Conservation (phyloP, 345 rosid genomes). For the Dipteronia sinensis region DNA sequence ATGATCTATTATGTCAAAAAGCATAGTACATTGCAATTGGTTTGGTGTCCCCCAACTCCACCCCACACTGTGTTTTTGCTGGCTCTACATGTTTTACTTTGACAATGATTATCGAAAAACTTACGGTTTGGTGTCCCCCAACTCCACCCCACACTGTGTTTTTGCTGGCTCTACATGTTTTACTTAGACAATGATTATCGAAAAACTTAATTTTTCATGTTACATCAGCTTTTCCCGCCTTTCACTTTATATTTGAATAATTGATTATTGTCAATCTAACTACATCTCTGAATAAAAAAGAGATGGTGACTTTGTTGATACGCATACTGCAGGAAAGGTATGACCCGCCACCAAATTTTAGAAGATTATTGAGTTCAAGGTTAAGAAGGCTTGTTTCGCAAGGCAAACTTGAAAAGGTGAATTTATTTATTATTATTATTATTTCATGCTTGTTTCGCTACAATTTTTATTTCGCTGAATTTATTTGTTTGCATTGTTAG, state of each 20-base stretch:
- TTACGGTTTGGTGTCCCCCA: neutral
- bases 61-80: neutral
- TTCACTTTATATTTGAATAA: neutral
- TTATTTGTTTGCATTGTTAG: too few relatives aligned
- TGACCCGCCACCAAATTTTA: slow-evolving; percentile 61
- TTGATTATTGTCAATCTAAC: neutral
- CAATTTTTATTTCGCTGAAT: neutral
- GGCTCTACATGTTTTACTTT: neutral
- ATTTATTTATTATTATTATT: neutral
- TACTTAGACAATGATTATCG: neutral
- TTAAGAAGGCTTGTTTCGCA: slow-evolving; percentile 74
- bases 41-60: neutral
- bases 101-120: neutral
- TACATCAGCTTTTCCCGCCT: too few relatives aligned
- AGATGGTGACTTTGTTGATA: slow-evolving; percentile 1
- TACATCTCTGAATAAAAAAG: neutral
- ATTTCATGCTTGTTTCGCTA: neutral
- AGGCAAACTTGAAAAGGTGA: slow-evolving; percentile 74
- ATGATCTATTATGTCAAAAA: neutral
- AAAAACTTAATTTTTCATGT: neutral
- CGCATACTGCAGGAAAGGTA: slow-evolving; percentile 54
- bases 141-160: neutral
- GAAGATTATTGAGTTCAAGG: slow-evolving; percentile 61
- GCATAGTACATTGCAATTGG: neutral
- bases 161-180: neutral